Base-by-base conservation (phyloP, 192 early-diverging fungal species). In the Piromyces finnis region DNA sequence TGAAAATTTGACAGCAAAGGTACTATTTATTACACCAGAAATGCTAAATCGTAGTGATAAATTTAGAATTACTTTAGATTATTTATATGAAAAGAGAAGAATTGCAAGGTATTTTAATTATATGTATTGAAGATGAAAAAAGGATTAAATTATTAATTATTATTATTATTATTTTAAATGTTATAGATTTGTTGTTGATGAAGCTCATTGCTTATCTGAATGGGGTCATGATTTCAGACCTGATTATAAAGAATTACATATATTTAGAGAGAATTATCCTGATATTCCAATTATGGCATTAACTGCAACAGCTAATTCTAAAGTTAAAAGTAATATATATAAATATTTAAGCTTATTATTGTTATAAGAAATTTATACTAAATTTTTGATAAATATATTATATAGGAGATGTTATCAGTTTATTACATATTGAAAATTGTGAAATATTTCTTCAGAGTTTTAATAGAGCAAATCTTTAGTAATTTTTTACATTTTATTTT, bases 171-270 rank as follows among this genome's bases (percentile, higher is more conserved):
- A 15, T 15, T 15, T 13, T 39, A 15, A 0, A 87, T 95, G 26
- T 84, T 27, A 30, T 16, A n/a, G 29, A 78, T 95, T 99, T 86
- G 96, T 97, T 1, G 89, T 99, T 59, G 97, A 99, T 81, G 97
- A 99, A 86, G 96, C 96, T 3, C 97, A 99, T 82, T 99, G 97
- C 83, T 86, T 97, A 26, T 94, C 92, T 78, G 95, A 97, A 79
- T 97, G 95, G 97, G 97, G 97, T 18, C 97, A 98, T 81, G 96
- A 99, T 84, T 99, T 99, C 86, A 91, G 97, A 36, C 92, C 94
- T 0, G 95, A 96, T 82, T 97, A 96, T 82, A 96, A 93, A 83
- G 88, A 90, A 79, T 83, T 83, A 9, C 82, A 83, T 27, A 29
- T 82, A 29, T 59, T 83, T 29, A 83, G 68, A 39, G 29, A 30